phyloP scores from a whole-genome alignment of 306 rosid species.

The Arachis hypogaea region DNA sequence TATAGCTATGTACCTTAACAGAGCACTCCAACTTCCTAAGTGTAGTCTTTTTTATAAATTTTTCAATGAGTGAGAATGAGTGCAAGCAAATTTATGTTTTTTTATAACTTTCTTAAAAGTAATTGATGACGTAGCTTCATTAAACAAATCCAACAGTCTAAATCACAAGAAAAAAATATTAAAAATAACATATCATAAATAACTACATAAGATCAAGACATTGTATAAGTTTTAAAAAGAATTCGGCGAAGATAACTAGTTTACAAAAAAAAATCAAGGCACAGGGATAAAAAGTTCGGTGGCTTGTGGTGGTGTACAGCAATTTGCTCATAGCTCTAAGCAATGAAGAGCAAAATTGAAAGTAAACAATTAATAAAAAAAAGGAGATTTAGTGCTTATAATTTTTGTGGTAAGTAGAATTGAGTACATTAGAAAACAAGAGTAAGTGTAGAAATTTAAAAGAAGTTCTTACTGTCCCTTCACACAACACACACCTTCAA shows the following conservation, averaged over 20 bases:
- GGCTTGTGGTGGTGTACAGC: no score
- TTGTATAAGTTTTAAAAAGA: constrained; percentile 29
- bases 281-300: no score
- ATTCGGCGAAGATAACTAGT: neutral
- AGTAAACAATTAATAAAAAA: no score
- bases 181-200: constrained; percentile 30
- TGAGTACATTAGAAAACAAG: no score
- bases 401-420: no score
- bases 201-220: constrained; percentile 23
- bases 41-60: constrained; percentile 66
- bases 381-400: no score
- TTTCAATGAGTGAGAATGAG: constrained; percentile 54
- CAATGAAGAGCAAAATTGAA: no score
- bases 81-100: constrained; percentile 53
- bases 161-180: constrained; percentile 36
- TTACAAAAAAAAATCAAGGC: no score
- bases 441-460: no score
- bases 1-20: constrained; percentile 55
- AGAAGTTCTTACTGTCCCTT: no score
- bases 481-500: no score
- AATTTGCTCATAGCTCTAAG: no score
- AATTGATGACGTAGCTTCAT: constrained; percentile 63
- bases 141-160: constrained; percentile 68
- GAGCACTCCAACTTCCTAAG: constrained; percentile 84
- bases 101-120: constrained; percentile 58